phyloP scores from a whole-genome alignment of 352 stramenopile genomes.

The Phytophthora lateralis region DNA sequence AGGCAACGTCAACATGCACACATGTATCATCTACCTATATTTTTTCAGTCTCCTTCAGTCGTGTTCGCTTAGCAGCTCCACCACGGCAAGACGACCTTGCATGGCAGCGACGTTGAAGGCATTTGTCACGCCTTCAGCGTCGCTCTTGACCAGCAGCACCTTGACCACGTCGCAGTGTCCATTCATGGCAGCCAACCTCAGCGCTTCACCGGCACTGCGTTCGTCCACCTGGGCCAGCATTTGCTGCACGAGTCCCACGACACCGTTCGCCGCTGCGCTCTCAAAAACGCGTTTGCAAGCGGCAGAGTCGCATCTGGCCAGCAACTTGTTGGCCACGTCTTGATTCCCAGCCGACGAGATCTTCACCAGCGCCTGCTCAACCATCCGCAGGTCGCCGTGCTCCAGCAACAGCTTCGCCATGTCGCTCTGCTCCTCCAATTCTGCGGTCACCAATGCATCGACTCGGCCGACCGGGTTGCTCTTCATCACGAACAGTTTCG shows the following conservation, averaged over 20 bases:
- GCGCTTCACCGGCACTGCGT: not conserved
- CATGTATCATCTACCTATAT: too few relatives aligned
- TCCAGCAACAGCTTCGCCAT: conserved; percentile 11
- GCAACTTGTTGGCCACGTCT: conserved; percentile 6
- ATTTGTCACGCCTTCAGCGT: conserved; percentile 8
- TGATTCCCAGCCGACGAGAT: conserved; percentile 20
- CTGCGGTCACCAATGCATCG: conserved; percentile 14
- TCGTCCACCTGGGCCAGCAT: conserved; percentile 21
- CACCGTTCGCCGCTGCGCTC: conserved; percentile 13
- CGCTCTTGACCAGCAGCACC: conserved; percentile 19
- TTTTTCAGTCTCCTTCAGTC: too few relatives aligned
- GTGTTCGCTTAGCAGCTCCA: conserved; percentile 22
- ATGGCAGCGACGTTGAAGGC: conserved; percentile 23
- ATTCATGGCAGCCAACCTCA: conserved; percentile 19
- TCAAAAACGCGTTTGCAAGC: conserved; percentile 21
- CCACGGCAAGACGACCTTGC: conserved; percentile 21
- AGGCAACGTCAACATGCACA: too few relatives aligned
- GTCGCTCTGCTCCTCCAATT: conserved; percentile 1
- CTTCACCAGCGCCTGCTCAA: conserved; percentile 24
- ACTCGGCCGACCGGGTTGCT: conserved; percentile 14
- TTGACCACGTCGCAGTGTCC: conserved; percentile 18
- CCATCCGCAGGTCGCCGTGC: conserved; percentile 7
- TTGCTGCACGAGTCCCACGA: conserved; percentile 14
- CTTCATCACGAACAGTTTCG: conserved; percentile 15
- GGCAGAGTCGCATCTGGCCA: conserved; percentile 9